Conservation (phyloP, 2,329 filamentous ascomycete genomes). For the Ophiostoma perfectum region DNA sequence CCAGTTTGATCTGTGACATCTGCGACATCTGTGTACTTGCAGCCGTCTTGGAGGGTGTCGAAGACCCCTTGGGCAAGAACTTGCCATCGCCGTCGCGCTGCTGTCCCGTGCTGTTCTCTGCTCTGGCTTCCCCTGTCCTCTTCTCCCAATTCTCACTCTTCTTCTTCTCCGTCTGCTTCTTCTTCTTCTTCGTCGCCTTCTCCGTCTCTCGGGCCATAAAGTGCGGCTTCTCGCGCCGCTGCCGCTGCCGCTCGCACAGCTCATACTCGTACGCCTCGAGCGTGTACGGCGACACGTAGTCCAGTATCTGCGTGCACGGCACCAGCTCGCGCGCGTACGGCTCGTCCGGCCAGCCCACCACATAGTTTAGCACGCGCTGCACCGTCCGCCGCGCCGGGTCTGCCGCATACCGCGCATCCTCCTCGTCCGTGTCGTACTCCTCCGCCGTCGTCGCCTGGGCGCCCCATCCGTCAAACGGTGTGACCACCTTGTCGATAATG, state of each 20-base stretch:
- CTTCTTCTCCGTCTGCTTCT: neutral
- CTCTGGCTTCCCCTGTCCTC: neutral
- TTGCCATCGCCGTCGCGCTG: neutral
- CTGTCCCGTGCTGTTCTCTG: neutral
- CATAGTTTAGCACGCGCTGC: conserved; percentile 45
- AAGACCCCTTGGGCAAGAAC: neutral
- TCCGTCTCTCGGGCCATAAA: neutral
- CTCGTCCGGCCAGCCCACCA: conserved; percentile 51
- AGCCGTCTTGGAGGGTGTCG: neutral
- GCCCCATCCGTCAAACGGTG: conserved; percentile 33
- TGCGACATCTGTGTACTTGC: too few relatives aligned
- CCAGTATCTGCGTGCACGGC: conserved; percentile 43
- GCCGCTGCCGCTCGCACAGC: conserved; percentile 39
- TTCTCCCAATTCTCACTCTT: neutral
- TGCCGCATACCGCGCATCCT: conserved; percentile 11
- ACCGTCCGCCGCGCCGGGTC: conserved; percentile 16
- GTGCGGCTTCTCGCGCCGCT: conserved; percentile 3
- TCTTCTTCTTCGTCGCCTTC: neutral
- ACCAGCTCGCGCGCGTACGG: conserved; percentile 44
- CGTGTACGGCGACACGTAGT: conserved; percentile 53
- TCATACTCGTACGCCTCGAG: conserved; percentile 54
- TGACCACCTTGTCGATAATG: conserved; percentile 50
- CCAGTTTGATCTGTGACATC: neutral
- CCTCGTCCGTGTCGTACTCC: conserved; percentile 18
- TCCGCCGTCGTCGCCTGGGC: conserved; percentile 7